Evolutionary conservation across 2,329 filamentous ascomycete genomes (phyloP), one percentile per base, ranked within the genome.

Genomic region (Chaetomium strumarium): DNA sequence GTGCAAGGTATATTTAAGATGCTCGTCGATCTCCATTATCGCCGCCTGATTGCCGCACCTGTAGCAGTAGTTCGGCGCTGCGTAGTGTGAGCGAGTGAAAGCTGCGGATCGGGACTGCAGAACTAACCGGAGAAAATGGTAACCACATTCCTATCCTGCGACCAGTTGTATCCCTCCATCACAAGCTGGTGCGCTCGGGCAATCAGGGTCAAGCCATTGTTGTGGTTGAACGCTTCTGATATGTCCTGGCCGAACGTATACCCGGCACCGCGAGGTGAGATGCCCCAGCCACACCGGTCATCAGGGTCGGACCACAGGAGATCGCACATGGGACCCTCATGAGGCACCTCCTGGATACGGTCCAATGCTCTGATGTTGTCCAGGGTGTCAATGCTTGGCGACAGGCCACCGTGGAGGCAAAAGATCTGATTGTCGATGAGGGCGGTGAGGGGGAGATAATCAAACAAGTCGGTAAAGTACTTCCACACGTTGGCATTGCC

Each of bases 11-110:
- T 97, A 99, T 78, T 99, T 97, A 68, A 99, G 76, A 71, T 97
- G 91, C 75, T 99, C 93, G 62, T 97, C 93, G 71, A 99, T 99
- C 74, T 97, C 93, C 93, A 99, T 99, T 71, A 99, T 97, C n/a
- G 93, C 93, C 52, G 93, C 93, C 74, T 97, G 93, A 74, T 99
- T 99, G 68, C 93, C 93, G 68, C 93, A 99, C 70, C 93, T 84
- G 79, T 99, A 97, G 77, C 92, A 99, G 79, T 99, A 99, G 72
- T 92, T 92, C 58, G 88, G 88, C 49, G 88, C 88, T 84, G 66
- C 16, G 58, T 57, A 49, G 38, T 20, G 58, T 72, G 60, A 71
- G 66, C 48, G 37, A 52, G 48, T 20, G 30, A 36, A 40, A 40
- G 16, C 34, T 43, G 40, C 30, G 54, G 45, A 41, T 36, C 13